A percentile compares a stretch with the other conserved stretches of the same genome.
Conservation (phyloP, 2,329 filamentous ascomycete species). For the Knufia petricola region DNA sequence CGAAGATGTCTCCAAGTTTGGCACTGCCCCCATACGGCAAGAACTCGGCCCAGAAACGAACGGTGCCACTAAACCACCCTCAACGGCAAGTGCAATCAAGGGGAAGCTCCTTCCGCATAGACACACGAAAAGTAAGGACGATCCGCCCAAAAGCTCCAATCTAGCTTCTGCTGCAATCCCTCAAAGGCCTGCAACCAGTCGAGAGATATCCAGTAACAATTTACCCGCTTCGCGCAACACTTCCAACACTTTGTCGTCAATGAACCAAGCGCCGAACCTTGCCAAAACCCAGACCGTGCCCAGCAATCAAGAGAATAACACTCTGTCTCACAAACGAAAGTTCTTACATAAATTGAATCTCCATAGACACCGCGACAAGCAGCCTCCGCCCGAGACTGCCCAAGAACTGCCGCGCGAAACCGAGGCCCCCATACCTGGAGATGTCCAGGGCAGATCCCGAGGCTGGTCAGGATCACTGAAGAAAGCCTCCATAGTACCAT, state of each 20-base stretch:
- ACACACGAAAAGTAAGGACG: constrained; percentile 49
- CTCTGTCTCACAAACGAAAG: not conserved
- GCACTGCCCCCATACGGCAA: constrained; percentile 22
- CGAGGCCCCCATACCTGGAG: constrained; percentile 44
- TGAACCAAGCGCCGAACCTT: constrained; percentile 10
- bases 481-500: not conserved
- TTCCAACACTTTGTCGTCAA: constrained; percentile 14
- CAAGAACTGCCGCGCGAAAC: constrained; percentile 42
- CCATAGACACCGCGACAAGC: constrained; percentile 18
- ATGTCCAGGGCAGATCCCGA: constrained; percentile 38
- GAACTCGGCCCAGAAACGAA: constrained; percentile 54
- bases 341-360: constrained; percentile 9
- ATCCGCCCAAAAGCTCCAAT: constrained; percentile 34
- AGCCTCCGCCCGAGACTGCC: constrained; percentile 19
- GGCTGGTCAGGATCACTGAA: constrained; percentile 26
- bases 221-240: not conserved
- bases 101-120: constrained; percentile 36
- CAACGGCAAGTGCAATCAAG: constrained; percentile 23
- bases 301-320: not conserved
- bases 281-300: not conserved
- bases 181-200: constrained; percentile 61
- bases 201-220: constrained; percentile 59
- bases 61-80: constrained; percentile 60
- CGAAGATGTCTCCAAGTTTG: constrained; percentile 40
- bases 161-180: constrained; percentile 38